These are phyloP conservation scores for Ottelia alismoides DNA, from an alignment of 106 monocot genomes.

Conservation along the genomic window DNA sequence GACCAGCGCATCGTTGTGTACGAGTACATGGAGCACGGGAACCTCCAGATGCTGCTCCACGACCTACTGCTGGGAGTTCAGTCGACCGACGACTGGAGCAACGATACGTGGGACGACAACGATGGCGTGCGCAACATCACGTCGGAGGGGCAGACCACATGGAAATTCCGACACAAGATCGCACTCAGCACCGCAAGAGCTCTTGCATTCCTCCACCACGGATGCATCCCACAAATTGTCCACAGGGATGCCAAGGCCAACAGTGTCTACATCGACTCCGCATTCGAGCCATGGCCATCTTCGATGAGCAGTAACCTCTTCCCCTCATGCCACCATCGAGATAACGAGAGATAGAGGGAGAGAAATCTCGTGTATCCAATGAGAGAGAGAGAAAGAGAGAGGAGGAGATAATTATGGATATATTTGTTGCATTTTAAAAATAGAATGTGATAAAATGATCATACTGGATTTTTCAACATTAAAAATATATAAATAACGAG, in stretches of 20 bases:
- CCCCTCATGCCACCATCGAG: too few relatives aligned
- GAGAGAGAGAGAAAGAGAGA: too few relatives aligned
- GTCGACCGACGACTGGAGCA: constrained; percentile 25
- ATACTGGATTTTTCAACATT: too few relatives aligned
- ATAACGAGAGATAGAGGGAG: too few relatives aligned
- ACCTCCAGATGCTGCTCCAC: constrained; percentile 82
- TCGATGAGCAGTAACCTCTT: too few relatives aligned
- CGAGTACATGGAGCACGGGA: constrained; percentile 86
- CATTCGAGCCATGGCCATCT: constrained; percentile 58
- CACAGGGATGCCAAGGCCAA: constrained; percentile 49
- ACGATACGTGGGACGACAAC: constrained; percentile 22
- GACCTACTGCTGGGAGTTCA: constrained; percentile 44
- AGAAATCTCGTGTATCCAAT: too few relatives aligned
- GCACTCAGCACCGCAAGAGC: constrained; percentile 64
- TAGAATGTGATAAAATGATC: too few relatives aligned
- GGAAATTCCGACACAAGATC: constrained; percentile 69
- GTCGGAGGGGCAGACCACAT: constrained; percentile 13
- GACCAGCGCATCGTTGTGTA: constrained; percentile 53
- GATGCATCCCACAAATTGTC: constrained; percentile 47
- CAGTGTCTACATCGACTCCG: constrained; percentile 63
- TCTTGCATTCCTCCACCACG: constrained; percentile 88
- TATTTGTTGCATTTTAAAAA: too few relatives aligned
- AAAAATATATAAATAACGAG: too few relatives aligned
- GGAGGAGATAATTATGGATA: too few relatives aligned
- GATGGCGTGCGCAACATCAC: too few relatives aligned